Conservation (phyloP, 805 yeast species). For the Kodamaea leandrae region DNA sequence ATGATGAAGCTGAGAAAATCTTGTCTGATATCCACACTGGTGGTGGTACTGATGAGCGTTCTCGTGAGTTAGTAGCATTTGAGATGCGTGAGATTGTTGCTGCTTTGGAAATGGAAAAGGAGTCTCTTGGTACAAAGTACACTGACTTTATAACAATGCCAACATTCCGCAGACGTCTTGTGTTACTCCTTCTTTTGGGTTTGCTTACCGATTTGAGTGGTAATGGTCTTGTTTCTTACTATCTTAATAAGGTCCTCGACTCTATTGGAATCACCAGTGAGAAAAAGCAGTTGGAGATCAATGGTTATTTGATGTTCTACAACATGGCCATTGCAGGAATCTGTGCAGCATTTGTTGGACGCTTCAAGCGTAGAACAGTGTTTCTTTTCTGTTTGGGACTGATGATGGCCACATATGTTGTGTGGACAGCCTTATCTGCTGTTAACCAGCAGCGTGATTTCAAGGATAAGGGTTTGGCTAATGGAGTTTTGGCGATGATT, state of each 20-base stretch:
- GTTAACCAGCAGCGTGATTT: slow-evolving; percentile 19
- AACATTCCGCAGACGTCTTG: slow-evolving; percentile 42
- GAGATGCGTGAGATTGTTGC: slow-evolving; percentile 24
- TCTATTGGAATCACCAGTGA: slow-evolving; percentile 52
- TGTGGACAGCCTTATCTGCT: slow-evolving; percentile 28
- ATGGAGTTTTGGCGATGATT: slow-evolving; percentile 24
- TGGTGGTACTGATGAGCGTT: slow-evolving; percentile 25
- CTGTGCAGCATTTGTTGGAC: slow-evolving; percentile 18
- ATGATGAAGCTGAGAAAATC: slow-evolving; percentile 24
- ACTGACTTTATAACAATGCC: slow-evolving; percentile 36
- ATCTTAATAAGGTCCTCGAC: slow-evolving; percentile 46
- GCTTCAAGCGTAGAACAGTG: slow-evolving; percentile 35
- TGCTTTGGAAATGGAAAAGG: slow-evolving; percentile 37
- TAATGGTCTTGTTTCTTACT: slow-evolving; percentile 51
- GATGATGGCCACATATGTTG: slow-evolving; percentile 26
- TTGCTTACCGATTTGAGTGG: slow-evolving; percentile 47
- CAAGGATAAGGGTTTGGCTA: slow-evolving; percentile 14
- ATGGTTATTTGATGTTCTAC: slow-evolving; percentile 49
- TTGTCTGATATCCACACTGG: slow-evolving; percentile 42
- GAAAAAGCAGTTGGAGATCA: slow-evolving; percentile 45
- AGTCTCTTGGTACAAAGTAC: slow-evolving; percentile 31
- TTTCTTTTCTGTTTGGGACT: slow-evolving; percentile 30
- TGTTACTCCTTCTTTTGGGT: slow-evolving; percentile 31
- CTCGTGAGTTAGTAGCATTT: slow-evolving; percentile 17
- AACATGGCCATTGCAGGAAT: slow-evolving; percentile 34